A percentile compares a stretch with the other conserved stretches of the same genome.
These are phyloP conservation scores for Mortierella alpina DNA, from an alignment of 192 early-diverging fungal genomes.

Conservation along the genomic window DNA sequence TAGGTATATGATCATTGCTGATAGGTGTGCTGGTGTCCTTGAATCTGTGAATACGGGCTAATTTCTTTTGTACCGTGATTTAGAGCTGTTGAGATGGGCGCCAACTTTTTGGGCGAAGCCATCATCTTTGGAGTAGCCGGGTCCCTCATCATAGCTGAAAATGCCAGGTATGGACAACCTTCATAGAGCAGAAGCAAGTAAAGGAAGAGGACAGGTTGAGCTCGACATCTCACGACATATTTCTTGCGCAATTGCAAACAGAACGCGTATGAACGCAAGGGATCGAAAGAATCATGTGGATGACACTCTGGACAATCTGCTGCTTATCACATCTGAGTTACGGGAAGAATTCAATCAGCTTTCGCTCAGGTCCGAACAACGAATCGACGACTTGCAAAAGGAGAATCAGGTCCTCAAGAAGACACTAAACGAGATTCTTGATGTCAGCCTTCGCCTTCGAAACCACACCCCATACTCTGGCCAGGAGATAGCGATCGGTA, in stretches of 20 bases:
- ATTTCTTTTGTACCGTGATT: not conserved
- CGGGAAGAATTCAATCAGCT: slow-evolving; percentile 56
- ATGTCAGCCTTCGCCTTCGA: slow-evolving; percentile 58
- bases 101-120: slow-evolving; percentile 82
- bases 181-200: too few species aligned
- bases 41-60: too few species aligned
- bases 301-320: slow-evolving; percentile 66
- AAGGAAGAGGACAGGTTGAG: too few species aligned
- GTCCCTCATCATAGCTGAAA: slow-evolving; percentile 77
- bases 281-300: slow-evolving; percentile 63
- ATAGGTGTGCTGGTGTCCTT: not conserved
- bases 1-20: slow-evolving; percentile 45
- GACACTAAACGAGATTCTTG: slow-evolving; percentile 63
- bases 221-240: not conserved
- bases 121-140: slow-evolving; percentile 83
- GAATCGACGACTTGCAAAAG: slow-evolving; percentile 53
- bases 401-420: slow-evolving; percentile 56
- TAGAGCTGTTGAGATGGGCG: slow-evolving; percentile 82
- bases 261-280: slow-evolving; percentile 59
- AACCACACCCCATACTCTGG: slow-evolving; percentile 59
- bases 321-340: slow-evolving; percentile 52
- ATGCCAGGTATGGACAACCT: slow-evolving; percentile 63
- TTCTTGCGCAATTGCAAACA: slow-evolving; percentile 1
- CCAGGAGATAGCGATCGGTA: slow-evolving; percentile 48
- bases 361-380: slow-evolving; percentile 17